Evolutionary conservation across 495 filamentous ascomycete species (phyloP), one percentile per base, ranked within the genome.

Genomic region (Penicillium samsonianum): DNA sequence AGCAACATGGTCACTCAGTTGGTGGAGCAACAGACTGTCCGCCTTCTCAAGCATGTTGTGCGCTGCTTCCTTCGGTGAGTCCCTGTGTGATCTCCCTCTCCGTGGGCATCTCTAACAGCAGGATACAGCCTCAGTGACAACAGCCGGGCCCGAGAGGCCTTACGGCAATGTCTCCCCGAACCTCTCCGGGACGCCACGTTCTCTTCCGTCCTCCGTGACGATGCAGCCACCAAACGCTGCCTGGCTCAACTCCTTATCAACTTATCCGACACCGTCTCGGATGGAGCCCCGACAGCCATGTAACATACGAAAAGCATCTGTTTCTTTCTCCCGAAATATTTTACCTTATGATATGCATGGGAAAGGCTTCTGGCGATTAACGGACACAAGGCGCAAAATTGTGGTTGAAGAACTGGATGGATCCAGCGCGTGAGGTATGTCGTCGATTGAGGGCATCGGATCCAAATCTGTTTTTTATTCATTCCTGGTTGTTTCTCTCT

Each of bases 1-100:
- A 96, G 91, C 76, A 99, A 98, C 65, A 99, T 99, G 94, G 94
- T 99, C 33, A 88, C 86, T 40, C 92, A 97, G 73, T 80, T 99
- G 20, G 95, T 98, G 40, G 94, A 99, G 71, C 92, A 96, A 67
- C 94, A 98, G 76, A 99, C 94, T 0, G 95, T 96, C 35, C 80
- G 94, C 42, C 81, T 99, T 26, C 83, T 99, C 19, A 99, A 99
- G 82, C 94, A 99, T 65, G 94, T 99, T 50, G 95, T 99, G 23
- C 83, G 94, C 52, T 99, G 94, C 75, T 99, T 99, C 71, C 82
- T 99, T 65, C 82, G 94, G 89, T 95, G 75, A 62, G 87, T 74
- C 22, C 17, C 50, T 40, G 28, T 14, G 40, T 25, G 4, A 10
- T 22, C 26, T 22, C 4, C n/a, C 16, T 25, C 10, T 50, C 35